A percentile compares a stretch with the other conserved stretches of the same genome.
Conservation (phyloP, 2,329 filamentous ascomycete genomes). For the Paraphaeosphaeria minitans region DNA sequence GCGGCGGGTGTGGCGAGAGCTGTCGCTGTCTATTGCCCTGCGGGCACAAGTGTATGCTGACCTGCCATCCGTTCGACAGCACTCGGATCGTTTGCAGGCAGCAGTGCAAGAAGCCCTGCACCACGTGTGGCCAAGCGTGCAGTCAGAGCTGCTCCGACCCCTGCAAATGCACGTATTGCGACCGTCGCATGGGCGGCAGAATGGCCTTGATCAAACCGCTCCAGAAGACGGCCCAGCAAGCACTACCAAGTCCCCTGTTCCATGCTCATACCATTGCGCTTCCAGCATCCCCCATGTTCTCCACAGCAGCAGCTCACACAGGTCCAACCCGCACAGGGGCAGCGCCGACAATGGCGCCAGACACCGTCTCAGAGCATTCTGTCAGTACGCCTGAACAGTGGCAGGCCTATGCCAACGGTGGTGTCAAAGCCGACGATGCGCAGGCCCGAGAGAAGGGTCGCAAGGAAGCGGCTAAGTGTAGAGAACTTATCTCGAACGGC, state of each 20-base stretch:
- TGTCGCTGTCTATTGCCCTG: slow-evolving; percentile 40
- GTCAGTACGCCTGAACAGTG: slow-evolving; percentile 15
- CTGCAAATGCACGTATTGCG: slow-evolving; percentile 37
- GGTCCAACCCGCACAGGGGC: not conserved
- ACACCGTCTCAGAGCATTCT: not conserved
- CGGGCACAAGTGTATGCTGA: slow-evolving; percentile 39
- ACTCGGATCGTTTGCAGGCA: slow-evolving; percentile 41
- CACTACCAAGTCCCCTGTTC: slow-evolving; percentile 2
- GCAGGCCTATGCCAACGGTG: slow-evolving; percentile 27
- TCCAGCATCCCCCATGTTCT: not conserved
- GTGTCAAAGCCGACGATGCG: slow-evolving; percentile 28
- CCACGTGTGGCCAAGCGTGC: slow-evolving; percentile 39
- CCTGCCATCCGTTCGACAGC: slow-evolving; percentile 43
- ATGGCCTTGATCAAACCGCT: slow-evolving; percentile 33
- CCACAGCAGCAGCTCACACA: not conserved
- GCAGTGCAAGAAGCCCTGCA: slow-evolving; percentile 28
- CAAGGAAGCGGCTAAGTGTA: slow-evolving; percentile 21
- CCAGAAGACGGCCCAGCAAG: slow-evolving; percentile 3
- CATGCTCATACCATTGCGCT: slow-evolving; percentile 8
- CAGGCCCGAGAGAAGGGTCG: slow-evolving; percentile 17
- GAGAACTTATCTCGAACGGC: slow-evolving; percentile 9
- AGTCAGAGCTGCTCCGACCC: slow-evolving; percentile 33
- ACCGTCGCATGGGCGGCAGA: slow-evolving; percentile 27
- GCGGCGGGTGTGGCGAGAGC: slow-evolving; percentile 36
- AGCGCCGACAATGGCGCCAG: not conserved